A percentile compares a stretch with the other conserved stretches of the same genome.
Conservation (phyloP, 169 alveolate species). For the Eimeria necatrix region DNA sequence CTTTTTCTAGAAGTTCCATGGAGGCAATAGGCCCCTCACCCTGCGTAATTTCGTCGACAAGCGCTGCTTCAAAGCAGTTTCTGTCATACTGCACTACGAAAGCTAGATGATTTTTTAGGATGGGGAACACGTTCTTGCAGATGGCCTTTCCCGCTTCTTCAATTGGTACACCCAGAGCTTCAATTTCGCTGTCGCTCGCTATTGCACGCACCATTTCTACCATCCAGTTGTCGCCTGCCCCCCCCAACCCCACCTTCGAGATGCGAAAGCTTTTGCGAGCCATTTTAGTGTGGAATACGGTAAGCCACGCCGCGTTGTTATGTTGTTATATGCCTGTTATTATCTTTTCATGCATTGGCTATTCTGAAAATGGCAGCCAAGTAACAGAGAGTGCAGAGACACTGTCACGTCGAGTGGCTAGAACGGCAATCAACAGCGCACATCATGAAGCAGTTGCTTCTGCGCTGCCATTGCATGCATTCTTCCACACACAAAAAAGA, state of each 20-base stretch:
- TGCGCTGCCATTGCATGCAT: no score
- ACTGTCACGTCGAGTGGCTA: no score
- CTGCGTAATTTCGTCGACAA: conserved; percentile 65
- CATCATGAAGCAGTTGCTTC: no score
- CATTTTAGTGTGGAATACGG: background rate
- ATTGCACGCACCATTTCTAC: conserved; percentile 20
- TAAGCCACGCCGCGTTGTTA: no score
- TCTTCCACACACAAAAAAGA: no score
- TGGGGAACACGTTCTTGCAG: conserved; percentile 19
- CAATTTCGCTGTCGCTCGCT: background rate
- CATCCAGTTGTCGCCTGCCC: conserved; percentile 28
- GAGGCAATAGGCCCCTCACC: conserved; percentile 66
- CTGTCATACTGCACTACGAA: background rate
- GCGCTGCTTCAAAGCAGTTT: conserved; percentile 41
- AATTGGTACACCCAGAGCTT: background rate
- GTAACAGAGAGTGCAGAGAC: no score
- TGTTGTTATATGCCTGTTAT: no score
- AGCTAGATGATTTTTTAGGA: background rate
- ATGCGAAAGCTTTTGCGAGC: conserved; percentile 58
- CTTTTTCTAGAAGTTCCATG: conserved; percentile 40
- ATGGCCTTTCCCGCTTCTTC: conserved; percentile 56
- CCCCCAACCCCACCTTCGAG: conserved; percentile 6
- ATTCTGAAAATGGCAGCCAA: no score
- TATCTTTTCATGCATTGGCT: no score
- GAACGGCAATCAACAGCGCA: no score